phyloP scores from a whole-genome alignment of 176 grass and related monocot genomes.

The Pontederia crassipes region DNA sequence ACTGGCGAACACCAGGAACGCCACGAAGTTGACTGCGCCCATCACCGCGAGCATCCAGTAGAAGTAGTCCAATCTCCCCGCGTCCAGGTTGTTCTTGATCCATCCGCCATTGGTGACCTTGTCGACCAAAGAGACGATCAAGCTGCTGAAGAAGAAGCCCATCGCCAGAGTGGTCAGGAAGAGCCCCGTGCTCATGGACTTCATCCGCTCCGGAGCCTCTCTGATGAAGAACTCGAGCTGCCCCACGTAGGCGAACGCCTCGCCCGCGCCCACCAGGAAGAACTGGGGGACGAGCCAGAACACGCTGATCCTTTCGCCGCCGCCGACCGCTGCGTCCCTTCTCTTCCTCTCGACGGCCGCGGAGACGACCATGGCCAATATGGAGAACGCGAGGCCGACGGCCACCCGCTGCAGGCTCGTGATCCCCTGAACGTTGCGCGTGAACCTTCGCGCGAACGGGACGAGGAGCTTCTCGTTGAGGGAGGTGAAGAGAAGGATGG shows the following conservation, averaged over 20 bases:
- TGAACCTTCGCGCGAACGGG: constrained; percentile 33
- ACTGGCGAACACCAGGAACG: constrained; percentile 31
- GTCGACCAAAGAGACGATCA: constrained; percentile 28
- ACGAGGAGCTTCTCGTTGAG: constrained; percentile 56
- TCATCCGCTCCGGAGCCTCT: constrained; percentile 53
- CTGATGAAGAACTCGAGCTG: constrained; percentile 67
- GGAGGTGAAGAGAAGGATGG: constrained; percentile 56
- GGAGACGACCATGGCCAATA: constrained; percentile 34
- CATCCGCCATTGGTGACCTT: constrained; percentile 27
- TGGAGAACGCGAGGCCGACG: constrained; percentile 34
- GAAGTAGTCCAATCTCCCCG: constrained; percentile 42
- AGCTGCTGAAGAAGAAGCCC: constrained; percentile 56
- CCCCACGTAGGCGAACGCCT: constrained; percentile 64
- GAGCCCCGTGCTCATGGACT: constrained; percentile 61
- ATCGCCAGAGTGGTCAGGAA: constrained; percentile 42
- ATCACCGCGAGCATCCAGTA: constrained; percentile 55
- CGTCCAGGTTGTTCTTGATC: constrained; percentile 29
- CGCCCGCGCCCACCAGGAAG: constrained; percentile 55
- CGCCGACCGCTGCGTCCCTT: background rate
- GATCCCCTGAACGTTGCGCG: constrained; percentile 27
- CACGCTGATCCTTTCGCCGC: constrained; percentile 9
- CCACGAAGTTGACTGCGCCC: constrained; percentile 28
- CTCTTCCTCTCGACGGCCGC: constrained; percentile 33
- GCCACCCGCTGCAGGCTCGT: constrained; percentile 44
- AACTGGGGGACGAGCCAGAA: constrained; percentile 56